Base-by-base conservation (phyloP, 352 stramenopile genomes). In the Phytophthora fragariaefolia region DNA sequence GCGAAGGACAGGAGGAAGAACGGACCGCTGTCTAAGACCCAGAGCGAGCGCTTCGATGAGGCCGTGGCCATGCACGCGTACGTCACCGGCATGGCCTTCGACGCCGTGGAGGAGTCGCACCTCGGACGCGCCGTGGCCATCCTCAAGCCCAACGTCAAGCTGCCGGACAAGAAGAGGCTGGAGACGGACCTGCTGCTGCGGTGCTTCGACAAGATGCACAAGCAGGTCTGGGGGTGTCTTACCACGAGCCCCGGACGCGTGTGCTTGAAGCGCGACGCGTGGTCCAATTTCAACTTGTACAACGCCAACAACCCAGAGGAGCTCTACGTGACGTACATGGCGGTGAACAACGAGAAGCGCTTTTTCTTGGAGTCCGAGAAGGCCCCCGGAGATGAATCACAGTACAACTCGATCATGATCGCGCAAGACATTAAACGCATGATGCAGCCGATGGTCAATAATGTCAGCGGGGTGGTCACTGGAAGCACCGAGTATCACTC, bases 191-290 rank as follows among this genome's bases (percentile, higher is more conserved):
- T 95, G 45, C 65, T 92, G 58, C 55, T 74, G 7, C 81, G 84
- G 13, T 95, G 86, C 63, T 93, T 89, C 62, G 86, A 95, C 57
- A 95, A 93, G 34, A 90, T 93, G 80, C 77, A 93, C 78, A 95
- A 91, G 46, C 84, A 90, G 52, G 86, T 95, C 63, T 95, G 86
- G 84, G 76, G 74, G 13, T 90, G 89, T 51, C 48, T 95, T 8
- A 91, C 82, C 0, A 68, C 81, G n/a, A 90, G 72, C 60, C 61
- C 34, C 26, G 80, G 76, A 12, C 73, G 83, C 1, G 82, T 92
- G 40, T 95, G 86, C 64, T 73, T 93, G 45, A 92, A 93, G 70
- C 71, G 84, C 45, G 86, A 95, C 52, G 86, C 82, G 20, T 95
- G 86, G 84, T 91, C 83, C 56, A 89, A 83, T 54, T 76, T 87